Base-by-base conservation (phyloP, 345 rosid genomes). In the Rhizophora apiculata region DNA sequence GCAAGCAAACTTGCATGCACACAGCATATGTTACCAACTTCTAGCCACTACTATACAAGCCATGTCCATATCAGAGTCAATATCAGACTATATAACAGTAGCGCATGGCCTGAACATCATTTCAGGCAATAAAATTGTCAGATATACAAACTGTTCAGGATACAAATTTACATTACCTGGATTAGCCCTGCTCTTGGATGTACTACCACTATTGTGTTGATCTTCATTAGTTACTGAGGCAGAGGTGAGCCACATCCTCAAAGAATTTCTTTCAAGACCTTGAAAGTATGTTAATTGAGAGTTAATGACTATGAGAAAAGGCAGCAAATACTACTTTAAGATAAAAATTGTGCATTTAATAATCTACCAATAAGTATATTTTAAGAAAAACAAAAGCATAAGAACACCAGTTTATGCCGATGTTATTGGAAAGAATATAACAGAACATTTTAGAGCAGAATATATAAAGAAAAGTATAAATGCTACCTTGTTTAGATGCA, bases 171-270 rank as follows among this genome's bases (percentile, higher is more conserved):
- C 56, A 54, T 53, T 83, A 92, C 96, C 91, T 82, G 24, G 71
- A 65, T 21, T 64, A 64, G 53, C 70, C 68, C 61, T 67, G 24
- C 77, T 81, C 67, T 72, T 68, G 62, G 74, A 70, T 43, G 73
- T 49, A 54, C 60, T 48, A 59, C 53, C 79, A 65, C 73, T 29
- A 58, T 65, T 56, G 30, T 67, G 39, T 46, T n/a, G 76, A 72
- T 74, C 79, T 60, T 65, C 83, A 63, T 76, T 76, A 48, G 70
- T 77, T 76, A 81, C 78, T 51, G 87, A 75, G 59, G 82, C 76
- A 76, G 92, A 84, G 66, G 69, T 54, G 52, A 93, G 92, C 96
- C 97, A 91, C 69, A 92, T 88, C 79, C 80, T 82, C 78, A 91
- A 75, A 71, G 75, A 68, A 65, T 75, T 82, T 64, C 84, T 83